phyloP scores from a whole-genome alignment of 257 asterid species.

The Capsicum pubescens region DNA sequence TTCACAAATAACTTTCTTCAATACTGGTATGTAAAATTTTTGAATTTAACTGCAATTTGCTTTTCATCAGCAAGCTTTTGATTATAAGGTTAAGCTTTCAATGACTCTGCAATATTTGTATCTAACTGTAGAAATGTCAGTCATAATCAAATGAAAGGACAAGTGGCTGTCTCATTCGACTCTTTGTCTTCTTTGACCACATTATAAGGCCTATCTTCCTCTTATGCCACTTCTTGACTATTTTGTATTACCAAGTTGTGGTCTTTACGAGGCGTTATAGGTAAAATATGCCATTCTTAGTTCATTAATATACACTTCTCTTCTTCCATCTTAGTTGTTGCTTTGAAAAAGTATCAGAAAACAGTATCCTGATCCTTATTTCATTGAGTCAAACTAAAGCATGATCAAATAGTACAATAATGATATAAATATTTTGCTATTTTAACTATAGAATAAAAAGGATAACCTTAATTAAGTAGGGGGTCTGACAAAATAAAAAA shows the following conservation, averaged over 20 bases:
- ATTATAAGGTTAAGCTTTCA: not conserved
- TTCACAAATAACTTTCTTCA: conserved; percentile 62
- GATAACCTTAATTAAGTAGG: too few species aligned
- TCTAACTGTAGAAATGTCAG: conserved; percentile 63
- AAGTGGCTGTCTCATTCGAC: conserved; percentile 55
- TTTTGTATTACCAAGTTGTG: conserved; percentile 26
- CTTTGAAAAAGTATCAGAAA: not conserved
- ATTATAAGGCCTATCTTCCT: conserved; percentile 57
- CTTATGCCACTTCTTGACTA: conserved; percentile 20
- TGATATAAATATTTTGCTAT: too few species aligned
- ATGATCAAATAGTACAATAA: too few species aligned
- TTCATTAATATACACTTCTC: not conserved
- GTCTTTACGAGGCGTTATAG: not conserved
- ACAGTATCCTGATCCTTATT: not conserved
- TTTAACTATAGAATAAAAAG: too few species aligned
- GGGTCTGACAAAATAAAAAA: too few species aligned
- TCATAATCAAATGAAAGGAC: conserved; percentile 73
- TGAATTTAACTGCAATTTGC: not conserved
- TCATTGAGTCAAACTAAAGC: too few species aligned
- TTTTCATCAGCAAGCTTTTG: conserved; percentile 11
- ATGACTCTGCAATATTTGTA: not conserved
- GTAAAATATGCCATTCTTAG: conserved; percentile 18
- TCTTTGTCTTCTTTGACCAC: conserved; percentile 67
- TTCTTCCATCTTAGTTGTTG: not conserved
- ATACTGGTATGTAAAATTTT: conserved; percentile 64